Evolutionary conservation across 2,329 filamentous ascomycete genomes (phyloP).

Genomic region (Sordariomycetes sp.): DNA sequence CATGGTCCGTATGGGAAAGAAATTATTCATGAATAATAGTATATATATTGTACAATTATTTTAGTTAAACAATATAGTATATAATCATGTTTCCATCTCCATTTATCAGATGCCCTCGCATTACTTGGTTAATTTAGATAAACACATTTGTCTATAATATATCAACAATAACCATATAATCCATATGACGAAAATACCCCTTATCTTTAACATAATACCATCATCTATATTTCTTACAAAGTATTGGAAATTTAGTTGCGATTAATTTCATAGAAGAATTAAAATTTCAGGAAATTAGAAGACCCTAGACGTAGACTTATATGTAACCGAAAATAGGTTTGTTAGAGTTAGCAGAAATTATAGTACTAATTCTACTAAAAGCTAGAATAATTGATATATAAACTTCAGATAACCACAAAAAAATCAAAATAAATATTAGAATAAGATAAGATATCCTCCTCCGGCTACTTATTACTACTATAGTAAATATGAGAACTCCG

Average conservation of each 20-base stretch:
- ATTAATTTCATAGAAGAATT: background rate
- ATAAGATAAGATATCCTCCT: background rate
- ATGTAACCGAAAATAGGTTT: background rate
- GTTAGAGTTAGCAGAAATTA: background rate
- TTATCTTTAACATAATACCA: background rate
- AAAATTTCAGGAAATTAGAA: background rate
- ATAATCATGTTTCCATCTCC: background rate
- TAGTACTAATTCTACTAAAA: background rate
- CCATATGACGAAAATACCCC: background rate
- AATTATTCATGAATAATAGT: conserved; percentile 1
- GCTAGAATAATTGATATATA: background rate
- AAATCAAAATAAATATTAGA: background rate
- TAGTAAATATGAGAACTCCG: conserved; percentile 1
- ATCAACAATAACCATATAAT: background rate
- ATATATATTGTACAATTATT: background rate
- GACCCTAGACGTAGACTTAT: background rate
- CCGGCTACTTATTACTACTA: background rate
- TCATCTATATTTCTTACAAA: background rate
- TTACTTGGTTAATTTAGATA: background rate
- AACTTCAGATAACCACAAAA: background rate
- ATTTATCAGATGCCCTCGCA: background rate
- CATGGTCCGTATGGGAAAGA: background rate
- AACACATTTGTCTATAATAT: background rate
- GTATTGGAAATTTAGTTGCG: background rate
- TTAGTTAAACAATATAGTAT: background rate